Percentiles rank a stretch among this genome's conserved stretches.
phyloP scores from a whole-genome alignment of 768 basidiomycete genomes.

The Lactarius vividus region DNA sequence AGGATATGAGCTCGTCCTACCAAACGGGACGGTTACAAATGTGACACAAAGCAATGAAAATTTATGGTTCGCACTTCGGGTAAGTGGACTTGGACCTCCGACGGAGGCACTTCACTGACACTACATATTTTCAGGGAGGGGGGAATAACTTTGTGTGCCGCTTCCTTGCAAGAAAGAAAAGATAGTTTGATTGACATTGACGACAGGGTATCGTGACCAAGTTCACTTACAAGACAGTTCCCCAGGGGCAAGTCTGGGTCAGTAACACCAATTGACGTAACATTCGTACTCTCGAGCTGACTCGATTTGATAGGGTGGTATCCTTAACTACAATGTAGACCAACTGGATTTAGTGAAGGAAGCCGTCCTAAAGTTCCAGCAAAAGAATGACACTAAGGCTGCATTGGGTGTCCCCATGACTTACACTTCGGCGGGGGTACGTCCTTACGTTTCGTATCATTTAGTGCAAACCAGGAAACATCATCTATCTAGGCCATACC shows the following conservation, averaged over 20 bases:
- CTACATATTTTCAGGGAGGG: constrained; percentile 14
- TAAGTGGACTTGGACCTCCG: neutral
- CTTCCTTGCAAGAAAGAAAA: too few relatives aligned
- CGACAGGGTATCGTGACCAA: constrained; percentile 9
- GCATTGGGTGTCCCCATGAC: too few relatives aligned
- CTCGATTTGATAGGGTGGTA: constrained; percentile 3
- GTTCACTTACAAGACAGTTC: constrained; percentile 3
- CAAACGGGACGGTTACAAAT: constrained; percentile 31
- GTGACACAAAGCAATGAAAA: neutral
- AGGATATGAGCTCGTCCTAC: constrained; percentile 33
- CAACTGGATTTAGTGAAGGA: neutral
- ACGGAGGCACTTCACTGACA: neutral
- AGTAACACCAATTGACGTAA: neutral
- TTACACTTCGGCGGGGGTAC: too few relatives aligned
- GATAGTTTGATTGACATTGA: neutral
- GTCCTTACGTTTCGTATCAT: too few relatives aligned
- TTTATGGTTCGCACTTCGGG: constrained; percentile 8
- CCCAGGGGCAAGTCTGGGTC: constrained; percentile 2
- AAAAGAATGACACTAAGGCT: too few relatives aligned
- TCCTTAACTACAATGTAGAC: neutral
- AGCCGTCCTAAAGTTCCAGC: too few relatives aligned
- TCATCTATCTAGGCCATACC: too few relatives aligned
- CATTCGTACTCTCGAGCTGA: neutral
- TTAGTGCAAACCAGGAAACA: too few relatives aligned
- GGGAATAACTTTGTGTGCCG: constrained; percentile 21